phyloP scores from a whole-genome alignment of 306 rosid genomes.

The Prunus campanulata region DNA sequence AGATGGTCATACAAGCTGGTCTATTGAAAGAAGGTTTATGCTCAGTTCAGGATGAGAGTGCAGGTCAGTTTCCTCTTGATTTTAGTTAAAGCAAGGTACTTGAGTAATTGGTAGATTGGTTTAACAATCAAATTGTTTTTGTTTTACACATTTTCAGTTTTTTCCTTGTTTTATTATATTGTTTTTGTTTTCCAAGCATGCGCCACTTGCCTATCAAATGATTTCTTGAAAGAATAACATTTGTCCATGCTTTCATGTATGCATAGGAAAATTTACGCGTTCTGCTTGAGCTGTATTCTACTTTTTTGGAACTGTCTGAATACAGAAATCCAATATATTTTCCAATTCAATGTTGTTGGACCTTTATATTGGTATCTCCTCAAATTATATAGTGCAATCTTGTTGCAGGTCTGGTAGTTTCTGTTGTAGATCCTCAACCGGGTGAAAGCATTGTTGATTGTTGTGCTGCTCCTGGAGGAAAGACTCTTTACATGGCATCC shows the following conservation, averaged over 20 bases:
- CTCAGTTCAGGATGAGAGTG: slow-evolving; percentile 90
- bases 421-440: slow-evolving; percentile 75
- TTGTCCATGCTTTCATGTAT: no score
- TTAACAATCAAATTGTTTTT: background rate
- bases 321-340: slow-evolving; percentile 12
- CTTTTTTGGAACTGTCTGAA: no score
- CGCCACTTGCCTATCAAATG: no score
- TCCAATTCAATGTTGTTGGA: background rate
- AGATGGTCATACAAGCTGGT: slow-evolving; percentile 70
- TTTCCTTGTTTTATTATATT: background rate
- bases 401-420: slow-evolving; percentile 66
- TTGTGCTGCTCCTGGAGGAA: slow-evolving; percentile 98
- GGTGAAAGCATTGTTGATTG: slow-evolving; percentile 75
- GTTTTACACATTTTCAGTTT: background rate
- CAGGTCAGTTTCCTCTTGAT: slow-evolving; percentile 47
- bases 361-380: slow-evolving; percentile 12
- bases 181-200: background rate
- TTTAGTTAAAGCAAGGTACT: background rate
- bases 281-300: no score
- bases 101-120: background rate
- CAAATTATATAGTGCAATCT: slow-evolving; percentile 19
- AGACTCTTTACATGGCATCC: slow-evolving; percentile 82
- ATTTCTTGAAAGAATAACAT: no score
- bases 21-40: slow-evolving; percentile 72
- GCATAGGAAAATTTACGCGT: no score